These are phyloP conservation scores for Cladophialophora exuberans DNA, from an alignment of 2,329 filamentous ascomycete genomes.

Conservation along the genomic window DNA sequence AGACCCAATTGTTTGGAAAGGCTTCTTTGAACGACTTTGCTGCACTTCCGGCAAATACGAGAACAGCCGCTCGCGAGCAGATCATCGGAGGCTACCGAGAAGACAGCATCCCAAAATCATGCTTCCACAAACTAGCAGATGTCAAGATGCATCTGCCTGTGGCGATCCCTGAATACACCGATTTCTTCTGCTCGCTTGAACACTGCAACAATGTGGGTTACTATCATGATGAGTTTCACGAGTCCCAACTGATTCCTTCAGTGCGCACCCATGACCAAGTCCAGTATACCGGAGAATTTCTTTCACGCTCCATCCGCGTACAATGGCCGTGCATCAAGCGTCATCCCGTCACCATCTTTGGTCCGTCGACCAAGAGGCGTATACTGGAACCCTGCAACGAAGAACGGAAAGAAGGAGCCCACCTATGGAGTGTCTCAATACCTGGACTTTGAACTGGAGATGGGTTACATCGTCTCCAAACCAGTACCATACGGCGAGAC, in stretches of 20 bases:
- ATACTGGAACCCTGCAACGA: slow-evolving; percentile 5
- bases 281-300: slow-evolving; percentile 50
- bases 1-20: slow-evolving; percentile 25
- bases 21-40: slow-evolving; percentile 55
- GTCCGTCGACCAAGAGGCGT: slow-evolving; percentile 18
- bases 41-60: slow-evolving; percentile 42
- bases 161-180: slow-evolving; percentile 59
- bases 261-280: slow-evolving; percentile 37
- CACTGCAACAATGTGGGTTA: slow-evolving; percentile 44
- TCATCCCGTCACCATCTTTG: slow-evolving; percentile 17
- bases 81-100: slow-evolving; percentile 13
- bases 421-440: slow-evolving; percentile 64
- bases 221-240: background rate
- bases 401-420: background rate
- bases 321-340: slow-evolving; percentile 47
- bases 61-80: slow-evolving; percentile 12
- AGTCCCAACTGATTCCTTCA: background rate
- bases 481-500: slow-evolving; percentile 44
- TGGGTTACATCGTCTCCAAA: slow-evolving; percentile 50
- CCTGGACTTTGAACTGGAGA: slow-evolving; percentile 57
- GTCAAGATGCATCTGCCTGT: slow-evolving; percentile 60
- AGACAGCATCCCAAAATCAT: slow-evolving; percentile 5
- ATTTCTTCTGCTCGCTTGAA: slow-evolving; percentile 60
- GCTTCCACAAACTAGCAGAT: slow-evolving; percentile 40
- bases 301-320: slow-evolving; percentile 58